A percentile compares a stretch with the other conserved stretches of the same genome.
Conservation (phyloP, 495 filamentous ascomycete genomes). For the Annulohypoxylon stygium region DNA sequence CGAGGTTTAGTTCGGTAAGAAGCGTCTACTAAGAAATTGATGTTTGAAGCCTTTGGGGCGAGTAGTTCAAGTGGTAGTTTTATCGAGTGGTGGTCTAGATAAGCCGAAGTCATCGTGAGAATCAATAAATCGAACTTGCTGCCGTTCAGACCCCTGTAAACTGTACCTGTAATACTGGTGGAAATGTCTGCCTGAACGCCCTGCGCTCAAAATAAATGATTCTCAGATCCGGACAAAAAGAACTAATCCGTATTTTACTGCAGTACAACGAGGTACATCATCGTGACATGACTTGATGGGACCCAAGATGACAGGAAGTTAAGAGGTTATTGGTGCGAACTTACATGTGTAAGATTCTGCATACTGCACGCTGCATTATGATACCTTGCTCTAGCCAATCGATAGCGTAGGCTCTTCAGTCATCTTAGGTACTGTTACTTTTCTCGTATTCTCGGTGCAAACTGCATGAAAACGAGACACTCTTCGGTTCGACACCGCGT, state of each 20-base stretch:
- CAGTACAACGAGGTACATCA: slow-evolving; percentile 21
- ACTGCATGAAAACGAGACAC: slow-evolving; percentile 31
- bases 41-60: background rate
- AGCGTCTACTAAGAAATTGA: background rate
- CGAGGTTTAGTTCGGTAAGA: background rate
- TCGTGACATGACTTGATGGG: slow-evolving; percentile 16
- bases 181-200: slow-evolving; percentile 1
- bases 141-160: slow-evolving; percentile 12
- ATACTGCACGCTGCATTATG: slow-evolving; percentile 11
- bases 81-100: slow-evolving; percentile 5
- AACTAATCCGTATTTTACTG: background rate
- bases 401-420: background rate
- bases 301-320: no score
- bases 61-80: background rate
- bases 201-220: background rate
- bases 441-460: slow-evolving; percentile 44
- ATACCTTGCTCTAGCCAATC: slow-evolving; percentile 14
- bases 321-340: slow-evolving; percentile 25
- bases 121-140: slow-evolving; percentile 36
- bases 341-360: slow-evolving; percentile 25
- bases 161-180: slow-evolving; percentile 13
- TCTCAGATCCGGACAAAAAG: slow-evolving; percentile 1
- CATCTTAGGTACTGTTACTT: slow-evolving; percentile 16
- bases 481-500: slow-evolving; percentile 23
- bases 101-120: slow-evolving; percentile 20